These are phyloP conservation scores for Pleurotus citrinopileatus DNA, from an alignment of 768 basidiomycete genomes.

Conservation along the genomic window DNA sequence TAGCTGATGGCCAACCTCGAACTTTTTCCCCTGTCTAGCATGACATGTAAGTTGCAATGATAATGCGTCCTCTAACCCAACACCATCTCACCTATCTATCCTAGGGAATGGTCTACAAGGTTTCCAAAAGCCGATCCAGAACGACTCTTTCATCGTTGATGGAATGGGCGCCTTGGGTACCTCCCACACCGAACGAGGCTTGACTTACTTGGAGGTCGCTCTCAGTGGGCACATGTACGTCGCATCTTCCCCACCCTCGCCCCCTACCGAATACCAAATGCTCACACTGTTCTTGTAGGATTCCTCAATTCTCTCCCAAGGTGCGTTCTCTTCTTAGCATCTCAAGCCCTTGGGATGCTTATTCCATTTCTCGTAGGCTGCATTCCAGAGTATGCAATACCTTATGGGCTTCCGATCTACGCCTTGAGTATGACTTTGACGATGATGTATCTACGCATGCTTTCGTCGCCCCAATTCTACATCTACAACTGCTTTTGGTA, in stretches of 20 bases:
- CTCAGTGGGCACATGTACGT: slow-evolving; percentile 72
- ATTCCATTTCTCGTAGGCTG: slow-evolving; percentile 38
- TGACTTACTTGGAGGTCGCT: slow-evolving; percentile 65
- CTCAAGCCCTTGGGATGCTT: slow-evolving; percentile 1
- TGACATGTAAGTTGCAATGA: slow-evolving; percentile 34
- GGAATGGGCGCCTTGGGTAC: slow-evolving; percentile 67
- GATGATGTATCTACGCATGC: no score
- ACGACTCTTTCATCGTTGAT: slow-evolving; percentile 70
- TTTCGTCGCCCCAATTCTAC: no score
- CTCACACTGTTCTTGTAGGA: slow-evolving; percentile 29
- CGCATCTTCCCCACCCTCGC: background rate
- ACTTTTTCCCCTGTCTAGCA: slow-evolving; percentile 25
- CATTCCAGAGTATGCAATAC: slow-evolving; percentile 68
- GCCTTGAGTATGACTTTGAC: no score
- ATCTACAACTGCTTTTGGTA: no score
- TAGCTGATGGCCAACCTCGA: background rate
- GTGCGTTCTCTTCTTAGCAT: slow-evolving; percentile 33
- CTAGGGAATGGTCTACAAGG: slow-evolving; percentile 65
- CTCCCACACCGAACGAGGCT: slow-evolving; percentile 61
- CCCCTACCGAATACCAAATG: slow-evolving; percentile 1
- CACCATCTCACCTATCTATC: background rate
- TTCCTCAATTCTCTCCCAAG: slow-evolving; percentile 64
- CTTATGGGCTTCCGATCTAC: slow-evolving; percentile 59
- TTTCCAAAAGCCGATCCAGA: slow-evolving; percentile 64
- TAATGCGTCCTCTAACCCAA: background rate